A percentile compares a stretch with the other conserved stretches of the same genome.
Conservation (phyloP, 345 rosid species). For the Microcos paniculata region DNA sequence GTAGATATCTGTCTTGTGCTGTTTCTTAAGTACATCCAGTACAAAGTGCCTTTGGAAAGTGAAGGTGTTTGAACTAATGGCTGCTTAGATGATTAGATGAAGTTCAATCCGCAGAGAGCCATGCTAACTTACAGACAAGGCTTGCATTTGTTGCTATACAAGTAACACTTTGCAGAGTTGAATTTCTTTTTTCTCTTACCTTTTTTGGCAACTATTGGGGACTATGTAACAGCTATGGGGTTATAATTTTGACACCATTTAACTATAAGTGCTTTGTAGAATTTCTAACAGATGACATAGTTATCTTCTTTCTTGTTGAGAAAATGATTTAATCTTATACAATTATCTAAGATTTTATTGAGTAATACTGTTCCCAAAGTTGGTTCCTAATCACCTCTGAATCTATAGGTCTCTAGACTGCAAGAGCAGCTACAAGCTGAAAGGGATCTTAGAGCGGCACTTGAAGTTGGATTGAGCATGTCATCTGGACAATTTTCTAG, state of each 20-base stretch:
- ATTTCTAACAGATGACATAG: neutral
- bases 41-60: neutral
- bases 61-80: neutral
- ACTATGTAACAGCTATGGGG: neutral
- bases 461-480: slow-evolving; percentile 99
- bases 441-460: slow-evolving; percentile 96
- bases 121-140: neutral
- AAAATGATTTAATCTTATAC: neutral
- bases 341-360: neutral
- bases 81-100: neutral
- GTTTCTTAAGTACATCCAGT: neutral
- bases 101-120: neutral
- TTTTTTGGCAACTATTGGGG: neutral
- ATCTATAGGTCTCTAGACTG: slow-evolving; percentile 77
- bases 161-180: neutral
- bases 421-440: slow-evolving; percentile 99
- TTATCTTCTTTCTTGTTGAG: neutral
- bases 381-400: slow-evolving; percentile 22
- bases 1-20: neutral
- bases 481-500: slow-evolving; percentile 82
- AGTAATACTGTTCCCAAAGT: neutral
- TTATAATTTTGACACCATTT: neutral
- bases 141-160: neutral
- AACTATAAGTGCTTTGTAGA: neutral
- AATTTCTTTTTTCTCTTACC: neutral